phyloP scores from a whole-genome alignment of 345 rosid species.

The Rhizophora mangle region DNA sequence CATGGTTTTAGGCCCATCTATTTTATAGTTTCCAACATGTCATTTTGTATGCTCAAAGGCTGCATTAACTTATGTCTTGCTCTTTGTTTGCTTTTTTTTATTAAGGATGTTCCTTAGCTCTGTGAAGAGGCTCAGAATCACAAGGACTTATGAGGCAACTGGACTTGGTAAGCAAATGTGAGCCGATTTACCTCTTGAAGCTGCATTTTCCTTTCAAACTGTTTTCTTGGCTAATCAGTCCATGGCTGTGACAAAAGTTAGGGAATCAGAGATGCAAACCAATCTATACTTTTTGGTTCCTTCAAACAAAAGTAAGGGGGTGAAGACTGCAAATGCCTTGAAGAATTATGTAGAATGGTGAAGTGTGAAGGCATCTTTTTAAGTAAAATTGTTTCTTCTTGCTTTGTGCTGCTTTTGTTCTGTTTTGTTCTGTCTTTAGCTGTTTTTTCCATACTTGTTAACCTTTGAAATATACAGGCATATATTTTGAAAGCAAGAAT shows the following conservation, averaged over 20 bases:
- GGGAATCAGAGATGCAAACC: constrained; percentile 31
- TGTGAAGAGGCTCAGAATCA: constrained; percentile 85
- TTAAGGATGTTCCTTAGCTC: constrained; percentile 76
- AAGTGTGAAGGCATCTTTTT: constrained; percentile 23
- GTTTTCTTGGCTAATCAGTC: constrained; percentile 28
- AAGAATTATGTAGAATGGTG: constrained; percentile 21
- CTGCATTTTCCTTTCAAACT: not conserved
- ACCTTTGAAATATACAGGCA: constrained; percentile 15
- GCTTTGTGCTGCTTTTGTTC: constrained; percentile 23
- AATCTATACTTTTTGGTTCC: constrained; percentile 12
- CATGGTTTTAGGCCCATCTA: not conserved
- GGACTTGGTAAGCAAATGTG: constrained; percentile 51
- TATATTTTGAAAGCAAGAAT: constrained; percentile 21
- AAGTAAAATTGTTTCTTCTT: constrained; percentile 14
- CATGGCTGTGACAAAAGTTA: constrained; percentile 32
- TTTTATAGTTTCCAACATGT: not conserved
- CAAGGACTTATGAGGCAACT: constrained; percentile 75
- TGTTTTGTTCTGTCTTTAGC: constrained; percentile 15
- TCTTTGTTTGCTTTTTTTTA: constrained; percentile 9
- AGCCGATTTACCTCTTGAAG: constrained; percentile 13
- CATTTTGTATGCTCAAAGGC: not conserved
- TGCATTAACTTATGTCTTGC: not conserved
- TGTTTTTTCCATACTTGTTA: constrained; percentile 33
- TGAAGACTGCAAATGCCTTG: constrained; percentile 17
- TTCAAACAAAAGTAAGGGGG: constrained; percentile 3